phyloP scores from a whole-genome alignment of 306 rosid species.

The Cucurbita pepo region DNA sequence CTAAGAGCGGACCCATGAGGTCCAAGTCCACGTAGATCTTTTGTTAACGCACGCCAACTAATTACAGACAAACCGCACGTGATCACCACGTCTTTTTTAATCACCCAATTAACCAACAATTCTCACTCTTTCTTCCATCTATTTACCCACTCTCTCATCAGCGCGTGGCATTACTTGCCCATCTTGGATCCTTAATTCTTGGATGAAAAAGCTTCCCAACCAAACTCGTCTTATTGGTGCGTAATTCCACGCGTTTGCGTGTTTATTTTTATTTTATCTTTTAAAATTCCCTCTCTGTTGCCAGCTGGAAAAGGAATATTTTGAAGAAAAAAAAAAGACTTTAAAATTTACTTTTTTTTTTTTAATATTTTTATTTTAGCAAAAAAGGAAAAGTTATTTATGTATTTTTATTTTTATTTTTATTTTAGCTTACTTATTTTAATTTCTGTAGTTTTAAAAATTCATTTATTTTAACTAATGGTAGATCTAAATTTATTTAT shows the following conservation, averaged over 20 bases:
- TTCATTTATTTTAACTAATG: too few relatives aligned
- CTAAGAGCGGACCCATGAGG: background rate
- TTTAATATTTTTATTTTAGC: too few relatives aligned
- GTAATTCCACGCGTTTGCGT: background rate
- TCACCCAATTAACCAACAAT: background rate
- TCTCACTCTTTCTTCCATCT: background rate
- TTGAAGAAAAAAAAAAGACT: background rate
- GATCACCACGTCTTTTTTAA: background rate
- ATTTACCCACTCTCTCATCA: background rate
- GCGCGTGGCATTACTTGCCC: background rate
- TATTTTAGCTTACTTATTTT: too few relatives aligned
- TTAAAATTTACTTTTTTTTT: too few relatives aligned
- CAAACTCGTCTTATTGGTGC: background rate
- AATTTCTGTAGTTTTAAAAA: too few relatives aligned
- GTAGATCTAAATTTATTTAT: too few relatives aligned
- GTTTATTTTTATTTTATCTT: background rate
- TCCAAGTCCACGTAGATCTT: background rate
- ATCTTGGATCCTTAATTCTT: background rate
- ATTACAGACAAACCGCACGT: background rate
- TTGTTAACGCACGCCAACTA: background rate
- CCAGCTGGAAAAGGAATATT: background rate
- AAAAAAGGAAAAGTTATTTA: too few relatives aligned
- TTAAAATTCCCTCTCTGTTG: background rate
- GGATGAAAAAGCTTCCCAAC: background rate
- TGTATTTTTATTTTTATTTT: too few relatives aligned